Evolutionary conservation across 805 yeast species (phyloP), one percentile per base, ranked within the genome.

Genomic region (Yamadazyma kitorensis): DNA sequence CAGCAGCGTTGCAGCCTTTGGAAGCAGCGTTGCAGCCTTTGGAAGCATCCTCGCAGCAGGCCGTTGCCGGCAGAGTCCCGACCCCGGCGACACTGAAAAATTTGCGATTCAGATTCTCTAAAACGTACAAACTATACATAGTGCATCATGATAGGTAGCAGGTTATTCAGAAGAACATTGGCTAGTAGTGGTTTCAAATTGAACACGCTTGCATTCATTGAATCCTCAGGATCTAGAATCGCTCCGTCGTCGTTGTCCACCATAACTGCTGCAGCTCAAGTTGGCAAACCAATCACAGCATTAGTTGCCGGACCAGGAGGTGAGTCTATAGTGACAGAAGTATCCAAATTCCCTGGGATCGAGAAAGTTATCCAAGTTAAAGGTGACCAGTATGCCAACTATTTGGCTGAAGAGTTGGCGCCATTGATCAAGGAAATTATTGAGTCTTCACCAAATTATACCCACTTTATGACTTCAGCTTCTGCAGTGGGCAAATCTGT

Each of bases 401-500:
- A 76, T 31, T 70, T 87, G 28, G 93, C 98, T 5, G 98, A 91
- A 62, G 75, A 76, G 49, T 65, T 84, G 29, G 70, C 95, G 5
- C 88, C 93, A n/a, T 62, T 87, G 36, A 38, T 78, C 49, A 66
- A 69, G 43, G 59, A 70, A 41, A 50, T 76, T 26, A 56, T 81
- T 32, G 59, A 43, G 34, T 63, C 51, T 25, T 41, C 43, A n/a
- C 12, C 26, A 8, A 72, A 64, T 18, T 73, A 68, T 60, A 75
- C 84, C 11, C 94, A 88, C 57, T 80, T 93, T 39, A 64, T 91
- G 13, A 77, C 82, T 9, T 77, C 95, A 4, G 85, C 91, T 24
- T 80, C 94, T n/a, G 78, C 95, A 1, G 81, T 82, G 15, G 96
- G 97, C 32, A 88, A 89, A 59, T 82, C 82, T 41, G 64, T 89